Conservation (phyloP, 371 early-diverging fungal species). For the Mucor circinelloides region DNA sequence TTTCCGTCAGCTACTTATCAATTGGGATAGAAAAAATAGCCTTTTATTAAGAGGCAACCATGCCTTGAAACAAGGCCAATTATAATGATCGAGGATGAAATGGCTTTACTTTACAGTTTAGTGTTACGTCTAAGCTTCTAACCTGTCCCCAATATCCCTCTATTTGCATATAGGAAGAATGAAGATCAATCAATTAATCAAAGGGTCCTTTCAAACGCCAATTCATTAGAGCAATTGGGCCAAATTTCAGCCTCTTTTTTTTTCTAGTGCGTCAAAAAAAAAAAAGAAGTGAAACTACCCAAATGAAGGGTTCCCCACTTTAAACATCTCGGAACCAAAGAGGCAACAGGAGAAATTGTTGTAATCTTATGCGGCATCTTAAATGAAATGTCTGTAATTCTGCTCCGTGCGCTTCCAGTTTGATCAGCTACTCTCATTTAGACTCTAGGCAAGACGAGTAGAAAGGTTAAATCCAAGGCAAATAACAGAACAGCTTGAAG, state of each 20-base stretch:
- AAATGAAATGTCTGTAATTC: conserved; percentile 10
- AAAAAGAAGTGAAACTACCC: not conserved
- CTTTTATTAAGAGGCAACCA: conserved; percentile 18
- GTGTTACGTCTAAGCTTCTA: conserved; percentile 25
- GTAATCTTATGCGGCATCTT: conserved; percentile 6
- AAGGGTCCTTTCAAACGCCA: not conserved
- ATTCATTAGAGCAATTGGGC: not conserved
- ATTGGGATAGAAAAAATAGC: conserved; percentile 11
- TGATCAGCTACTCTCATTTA: not conserved
- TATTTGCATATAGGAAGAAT: not conserved
- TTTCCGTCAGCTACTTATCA: conserved; percentile 13
- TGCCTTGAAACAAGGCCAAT: conserved; percentile 34
- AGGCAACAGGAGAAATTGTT: not conserved
- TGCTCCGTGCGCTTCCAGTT: conserved; percentile 22
- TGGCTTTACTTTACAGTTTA: conserved; percentile 28
- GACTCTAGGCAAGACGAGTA: not conserved
- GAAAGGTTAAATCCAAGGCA: not conserved
- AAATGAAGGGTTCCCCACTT: not conserved
- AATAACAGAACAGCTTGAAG: not conserved
- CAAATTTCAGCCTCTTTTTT: not conserved
- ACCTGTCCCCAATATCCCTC: conserved; percentile 23
- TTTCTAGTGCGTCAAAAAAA: not conserved
- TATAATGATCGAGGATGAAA: conserved; percentile 14
- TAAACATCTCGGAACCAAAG: conserved; percentile 2
- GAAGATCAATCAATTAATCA: not conserved